Base-by-base conservation (phyloP, 1,284 basidiomycete species). In the Xerocomus amazonicus region DNA sequence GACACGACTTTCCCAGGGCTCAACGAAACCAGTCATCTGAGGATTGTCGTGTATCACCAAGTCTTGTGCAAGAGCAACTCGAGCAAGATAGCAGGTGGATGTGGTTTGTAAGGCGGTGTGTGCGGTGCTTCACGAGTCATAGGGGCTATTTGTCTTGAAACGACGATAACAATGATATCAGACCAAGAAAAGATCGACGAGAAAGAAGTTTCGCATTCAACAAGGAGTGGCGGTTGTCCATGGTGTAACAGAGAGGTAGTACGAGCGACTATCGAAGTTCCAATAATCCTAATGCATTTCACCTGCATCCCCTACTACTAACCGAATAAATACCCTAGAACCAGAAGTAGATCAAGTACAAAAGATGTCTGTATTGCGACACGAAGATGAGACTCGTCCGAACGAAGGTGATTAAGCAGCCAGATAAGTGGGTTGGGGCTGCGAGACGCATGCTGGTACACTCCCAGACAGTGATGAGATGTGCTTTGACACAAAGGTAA, bases 351-450 rank as follows among this genome's bases (percentile, higher is more conserved):
- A 31, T 26, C 35, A 19, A 37, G 14, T 23, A 27, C 10, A 36
- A 49, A 45, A 26, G 10, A 23, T 16, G 49, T 62, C 53, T 52
- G 42, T 54, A 48, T 46, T 50, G 37, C 42, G 47, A 58, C 49
- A 46, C 59, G 58, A 52, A 44, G 3, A 12, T n/a, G 32, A 36
- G 34, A 42, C 9, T 19, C 2, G 29, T 27, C 33, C 13, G 52
- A 63, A 60, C 59, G 48, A 58, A 55, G 16, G 13, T 17, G 26
- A 33, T 13, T 9, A n/a, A 34, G 9, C 32, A 51, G 39, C 48
- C 53, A 47, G 40, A 37, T 47, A 40, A 47, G 50, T 26, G 45
- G 43, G 35, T 32, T 26, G 29, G 31, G 35, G 47, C 52, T 43
- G 48, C 27, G 16, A 51, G 33, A 38, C 50, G 45, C 26, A 31